Evolutionary conservation across 345 rosid genomes (phyloP), one percentile per base, ranked within the genome.

Genomic region (Mallotus nudiflorus): DNA sequence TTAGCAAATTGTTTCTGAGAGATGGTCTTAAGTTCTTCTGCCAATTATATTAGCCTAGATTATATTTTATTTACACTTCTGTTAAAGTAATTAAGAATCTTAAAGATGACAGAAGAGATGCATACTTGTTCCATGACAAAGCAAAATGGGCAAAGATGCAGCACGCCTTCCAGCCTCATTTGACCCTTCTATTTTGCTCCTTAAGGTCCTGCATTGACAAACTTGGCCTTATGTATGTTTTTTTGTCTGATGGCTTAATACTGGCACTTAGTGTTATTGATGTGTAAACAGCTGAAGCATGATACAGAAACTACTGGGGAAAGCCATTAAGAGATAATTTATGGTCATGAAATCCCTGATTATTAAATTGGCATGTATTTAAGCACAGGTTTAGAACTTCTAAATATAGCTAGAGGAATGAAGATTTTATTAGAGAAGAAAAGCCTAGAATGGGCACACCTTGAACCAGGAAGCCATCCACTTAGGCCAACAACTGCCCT

Each of bases 81-180:
- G 7, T n/a, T 7, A 0, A 33, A 69, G 28, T 10, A 45, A 20
- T 14, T 29, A 12, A 40, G 20, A 6, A 55, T 37, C 9, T 42
- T 13, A 8, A 64, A 40, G 22, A 19, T 20, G 13, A 27, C 29
- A 28, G 10, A 15, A 40, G 62, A 31, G 55, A 28, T 19, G 33
- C 77, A 28, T 49, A 84, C 87, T 5, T 29, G 78, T 71, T 33
- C 87, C 87, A 63, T 84, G 85, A 64, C 83, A 81, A 46, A 84
- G 66, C 27, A 81, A 71, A 68, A 84, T 62, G 10, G 87, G 85
- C 80, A 84, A 72, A 59, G 81, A 81, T 12, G 87, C 79, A 68
- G 87, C 87, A 9, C 83, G 77, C 81, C 85, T 73, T 12, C 65
- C 76, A 57, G 85, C 87, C 22, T 81, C 85, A 53, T 73, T 69